Evolutionary conservation across 1,284 basidiomycete species (phyloP).

Genomic region (Boletus putidus): DNA sequence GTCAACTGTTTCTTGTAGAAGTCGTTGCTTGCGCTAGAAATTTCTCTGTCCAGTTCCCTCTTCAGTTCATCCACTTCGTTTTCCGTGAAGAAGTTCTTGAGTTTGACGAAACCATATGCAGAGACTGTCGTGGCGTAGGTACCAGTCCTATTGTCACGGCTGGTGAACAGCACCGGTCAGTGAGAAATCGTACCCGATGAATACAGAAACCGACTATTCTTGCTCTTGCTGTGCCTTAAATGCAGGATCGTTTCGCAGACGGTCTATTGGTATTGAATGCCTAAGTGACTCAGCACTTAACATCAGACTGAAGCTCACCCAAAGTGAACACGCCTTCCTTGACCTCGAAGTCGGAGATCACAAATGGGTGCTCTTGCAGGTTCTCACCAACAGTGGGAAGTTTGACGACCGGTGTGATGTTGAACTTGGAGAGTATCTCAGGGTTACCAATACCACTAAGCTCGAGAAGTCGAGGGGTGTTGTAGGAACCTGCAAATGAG

Average conservation of each 20-base stretch:
- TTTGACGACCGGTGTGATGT: slow-evolving; percentile 14
- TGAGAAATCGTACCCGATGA: neutral
- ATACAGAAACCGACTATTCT: slow-evolving; percentile 19
- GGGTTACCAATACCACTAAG: slow-evolving; percentile 22
- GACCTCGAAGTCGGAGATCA: slow-evolving; percentile 21
- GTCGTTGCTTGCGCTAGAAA: slow-evolving; percentile 1
- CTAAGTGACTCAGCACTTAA: neutral
- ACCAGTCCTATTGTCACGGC: slow-evolving; percentile 18
- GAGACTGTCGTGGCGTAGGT: slow-evolving; percentile 24
- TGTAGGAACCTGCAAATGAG: slow-evolving; percentile 15
- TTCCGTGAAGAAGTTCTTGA: slow-evolving; percentile 18
- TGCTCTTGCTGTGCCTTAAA: slow-evolving; percentile 15
- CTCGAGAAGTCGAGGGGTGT: slow-evolving; percentile 26
- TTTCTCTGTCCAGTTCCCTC: slow-evolving; percentile 15
- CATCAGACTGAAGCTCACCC: slow-evolving; percentile 7
- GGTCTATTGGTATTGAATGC: slow-evolving; percentile 1
- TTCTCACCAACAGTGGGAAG: slow-evolving; percentile 26
- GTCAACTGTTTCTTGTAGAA: slow-evolving; percentile 22
- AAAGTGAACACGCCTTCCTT: slow-evolving; percentile 25
- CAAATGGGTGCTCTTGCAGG: slow-evolving; percentile 20
- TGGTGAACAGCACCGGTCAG: slow-evolving; percentile 3
- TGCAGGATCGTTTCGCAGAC: slow-evolving; percentile 20
- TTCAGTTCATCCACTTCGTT: slow-evolving; percentile 22
- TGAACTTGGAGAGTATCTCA: slow-evolving; percentile 20
- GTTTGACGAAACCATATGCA: slow-evolving; percentile 24